Evolutionary conservation across 2,329 filamentous ascomycete species (phyloP).

Genomic region (Beauveria rudraprayagi): DNA sequence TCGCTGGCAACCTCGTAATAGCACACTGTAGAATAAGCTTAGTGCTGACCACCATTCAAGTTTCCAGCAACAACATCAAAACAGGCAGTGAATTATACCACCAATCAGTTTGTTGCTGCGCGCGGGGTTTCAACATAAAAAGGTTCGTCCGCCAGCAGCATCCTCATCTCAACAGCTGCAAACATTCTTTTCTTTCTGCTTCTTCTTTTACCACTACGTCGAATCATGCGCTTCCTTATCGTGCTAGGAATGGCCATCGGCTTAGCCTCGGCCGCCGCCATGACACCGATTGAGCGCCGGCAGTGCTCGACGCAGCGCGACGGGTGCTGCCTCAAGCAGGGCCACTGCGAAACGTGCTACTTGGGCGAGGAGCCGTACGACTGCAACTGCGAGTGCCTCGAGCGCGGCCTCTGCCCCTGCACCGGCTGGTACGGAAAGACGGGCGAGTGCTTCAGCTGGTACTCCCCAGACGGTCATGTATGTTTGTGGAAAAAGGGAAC

Average conservation of each 20-base stretch:
- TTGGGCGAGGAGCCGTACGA: background rate
- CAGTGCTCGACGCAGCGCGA: constrained; percentile 8
- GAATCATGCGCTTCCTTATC: background rate
- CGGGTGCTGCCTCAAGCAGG: constrained; percentile 6
- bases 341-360: constrained; percentile 1
- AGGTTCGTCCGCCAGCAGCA: background rate
- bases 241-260: background rate
- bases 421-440: background rate
- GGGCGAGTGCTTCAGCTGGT: constrained; percentile 5
- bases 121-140: background rate
- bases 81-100: background rate
- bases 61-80: background rate
- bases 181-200: no score
- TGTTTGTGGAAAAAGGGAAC: background rate
- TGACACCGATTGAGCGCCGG: background rate
- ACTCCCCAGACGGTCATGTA: constrained; percentile 5
- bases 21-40: background rate
- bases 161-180: no score
- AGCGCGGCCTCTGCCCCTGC: constrained; percentile 6
- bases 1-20: background rate
- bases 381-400: constrained; percentile 7
- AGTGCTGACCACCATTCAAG: background rate
- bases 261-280: background rate
- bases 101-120: background rate
- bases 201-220: background rate